Evolutionary conservation across 345 rosid species (phyloP), one percentile per base, ranked within the genome.

Genomic region (Rhodamnia rubescens): DNA sequence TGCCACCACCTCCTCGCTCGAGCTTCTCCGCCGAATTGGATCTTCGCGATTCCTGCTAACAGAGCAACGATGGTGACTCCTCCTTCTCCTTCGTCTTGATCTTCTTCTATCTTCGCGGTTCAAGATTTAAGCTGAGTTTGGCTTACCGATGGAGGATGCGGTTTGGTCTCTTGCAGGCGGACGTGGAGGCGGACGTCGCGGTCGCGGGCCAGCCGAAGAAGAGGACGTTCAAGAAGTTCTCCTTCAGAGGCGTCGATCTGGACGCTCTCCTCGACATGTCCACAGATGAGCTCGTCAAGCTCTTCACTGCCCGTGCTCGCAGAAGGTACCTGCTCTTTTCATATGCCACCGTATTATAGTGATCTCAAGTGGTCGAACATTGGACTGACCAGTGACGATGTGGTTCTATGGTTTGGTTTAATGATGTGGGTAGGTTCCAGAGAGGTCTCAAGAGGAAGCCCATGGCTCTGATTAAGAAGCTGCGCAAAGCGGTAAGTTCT

Each of bases 201-300:
- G 88, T 74, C 42, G 78, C 90, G 2, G 93, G 87, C 11, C 86
- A 18, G 87, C 92, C 92, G 27, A 91, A 91, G 92, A 91, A 91
- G 92, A 91, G 93, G 86, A 91, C 93, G 80, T 92, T 91, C 88
- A 92, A 91, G 90, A 91, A 91, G 91, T 91, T 92, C 89, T 89
- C 90, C 57, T 91, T 88, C 91, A 87, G 92, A 49, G 95, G 95
- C 27, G 92, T 93, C 24, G 93, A 91, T 88, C 80, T 91, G 88
- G 93, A 93, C 82, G 93, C 92, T 21, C 92, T 96, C 82, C 93
- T 96, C 27, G 99, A 96, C 86, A 96, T 96, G 98, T 92, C 97
- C 75, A 94, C 98, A 8, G 99, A 97, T 83, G 98, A 97, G 59
- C 98, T 97, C 82, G 99, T 95, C 54, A 93, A 95, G 94, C 97